Evolutionary conservation across 2,329 filamentous ascomycete species (phyloP), one percentile per base, ranked within the genome.

Genomic region (Pseudogymnoascus pannorum): DNA sequence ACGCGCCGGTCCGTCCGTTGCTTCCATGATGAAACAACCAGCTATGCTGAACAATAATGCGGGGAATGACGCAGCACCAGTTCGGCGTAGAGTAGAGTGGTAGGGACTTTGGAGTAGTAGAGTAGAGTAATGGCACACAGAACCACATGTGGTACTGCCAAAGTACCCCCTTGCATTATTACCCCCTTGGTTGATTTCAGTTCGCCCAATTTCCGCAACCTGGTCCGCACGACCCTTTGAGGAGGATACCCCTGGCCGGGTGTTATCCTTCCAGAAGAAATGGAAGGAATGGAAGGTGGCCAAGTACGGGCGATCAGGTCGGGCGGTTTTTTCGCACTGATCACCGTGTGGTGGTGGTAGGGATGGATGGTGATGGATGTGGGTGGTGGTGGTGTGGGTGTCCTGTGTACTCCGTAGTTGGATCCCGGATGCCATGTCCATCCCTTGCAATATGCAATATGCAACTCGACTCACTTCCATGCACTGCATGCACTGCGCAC

Each of bases 261-360:
- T 51, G 7, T 51, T 51, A 16, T 51, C 24, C 44, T 51, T 51
- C 44, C 24, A n/a, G n/a, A n/a, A n/a, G n/a, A n/a, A n/a, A n/a
- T n/a, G n/a, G n/a, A n/a, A n/a, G n/a, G n/a, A n/a, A n/a, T 51
- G 44, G 44, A 51, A 51, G 44, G 44, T 51, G 44, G 4, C 44
- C 44, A 51, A 51, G 44, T 51, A 14, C 14, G 44, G 44, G 8
- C 44, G 44, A 51, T 51, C 44, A 51, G 44, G 44, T 12, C 44
- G 44, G 24, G 24, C 44, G 44, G 44, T 29, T 51, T 51, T 51
- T 51, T 51, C 44, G 44, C 44, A 51, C 44, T 51, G 44, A 51
- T 51, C 44, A 51, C 44, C 24, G 44, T 51, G 44, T 51, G 44
- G 44, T 51, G 44, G 44, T 51, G 44, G 44, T 51, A 24, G 22